Percentiles rank a stretch among this genome's conserved stretches.
Evolutionary conservation across 805 yeast species (phyloP).

Genomic region (Wickerhamia fluorescens): DNA sequence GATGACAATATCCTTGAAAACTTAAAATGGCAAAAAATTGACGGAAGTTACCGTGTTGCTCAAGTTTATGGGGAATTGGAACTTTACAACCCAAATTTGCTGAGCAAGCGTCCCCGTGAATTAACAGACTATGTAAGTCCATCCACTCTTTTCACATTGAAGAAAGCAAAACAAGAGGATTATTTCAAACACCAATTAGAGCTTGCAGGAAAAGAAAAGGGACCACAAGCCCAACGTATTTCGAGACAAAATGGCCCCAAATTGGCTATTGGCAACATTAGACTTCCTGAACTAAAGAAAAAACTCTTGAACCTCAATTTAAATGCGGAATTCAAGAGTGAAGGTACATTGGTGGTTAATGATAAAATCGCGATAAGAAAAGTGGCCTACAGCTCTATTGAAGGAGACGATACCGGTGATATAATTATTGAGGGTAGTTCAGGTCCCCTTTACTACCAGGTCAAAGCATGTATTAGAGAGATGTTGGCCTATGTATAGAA

Average conservation of each 20-base stretch:
- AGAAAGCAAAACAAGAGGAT: conserved; percentile 13
- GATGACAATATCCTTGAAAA: conserved; percentile 56
- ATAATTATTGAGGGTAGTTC: conserved; percentile 80
- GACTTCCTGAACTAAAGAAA: conserved; percentile 71
- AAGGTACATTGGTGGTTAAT: conserved; percentile 85
- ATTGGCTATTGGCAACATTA: conserved; percentile 81
- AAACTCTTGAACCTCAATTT: conserved; percentile 52
- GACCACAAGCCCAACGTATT: conserved; percentile 1
- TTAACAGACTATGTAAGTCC: conserved; percentile 23
- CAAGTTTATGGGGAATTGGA: conserved; percentile 68
- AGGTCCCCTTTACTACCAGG: conserved; percentile 68
- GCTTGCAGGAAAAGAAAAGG: conserved; percentile 3
- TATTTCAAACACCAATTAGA: conserved; percentile 8
- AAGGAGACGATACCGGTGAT: conserved; percentile 61
- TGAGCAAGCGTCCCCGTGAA: conserved; percentile 12
- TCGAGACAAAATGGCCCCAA: conserved; percentile 20
- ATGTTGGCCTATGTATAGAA: conserved; percentile 66
- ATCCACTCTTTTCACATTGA: conserved; percentile 25
- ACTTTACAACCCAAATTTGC: conserved; percentile 15
- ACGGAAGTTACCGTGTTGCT: conserved; percentile 76
- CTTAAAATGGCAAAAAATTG: conserved; percentile 77
- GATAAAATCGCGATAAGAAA: conserved; percentile 70
- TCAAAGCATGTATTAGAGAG: conserved; percentile 61
- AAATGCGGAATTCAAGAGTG: conserved; percentile 84
- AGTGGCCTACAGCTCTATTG: conserved; percentile 33